Evolutionary conservation across 1,284 basidiomycete species (phyloP), one percentile per base, ranked within the genome.

Genomic region (Moesziomyces aphidis): DNA sequence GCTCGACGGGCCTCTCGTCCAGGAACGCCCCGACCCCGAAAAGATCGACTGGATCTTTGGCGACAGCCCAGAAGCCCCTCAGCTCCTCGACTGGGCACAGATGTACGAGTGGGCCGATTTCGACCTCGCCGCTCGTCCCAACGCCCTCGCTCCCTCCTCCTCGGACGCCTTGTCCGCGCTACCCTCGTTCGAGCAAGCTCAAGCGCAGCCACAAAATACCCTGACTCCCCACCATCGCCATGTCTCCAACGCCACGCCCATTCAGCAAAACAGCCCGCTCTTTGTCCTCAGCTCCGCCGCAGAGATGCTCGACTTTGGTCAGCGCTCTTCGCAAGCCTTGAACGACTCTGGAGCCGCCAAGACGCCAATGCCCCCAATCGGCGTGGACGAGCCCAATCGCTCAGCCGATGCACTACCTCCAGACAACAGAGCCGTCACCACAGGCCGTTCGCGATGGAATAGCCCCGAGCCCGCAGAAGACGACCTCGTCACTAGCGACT

Each of bases 1-100:
- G 61, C 61, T 63, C 21, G 61, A 63, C 24, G 61, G 61, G 0
- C 50, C 54, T 6, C 11, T 23, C 6, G 24, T 36, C n/a, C 2
- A 17, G 17, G 42, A 56, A 13, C 2, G 13, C 19, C 4, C 23
- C 13, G 39, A 26, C 5, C 4, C 23, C 13, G 61, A 53, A 9
- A 48, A 63, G 50, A 48, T 52, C 21, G 61, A 63, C 43, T 63
- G 54, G 55, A 45, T 63, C 45, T 57, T 63, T 45, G 55, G 45
- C 23, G 55, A 63, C 21, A 57, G 61, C 21, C 55, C 61, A 24
- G 61, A 63, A 26, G 55, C 45, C 7, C 54, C 61, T 21, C 55
- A 43, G 39, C 39, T 54, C 17, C 50, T 63, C 21, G 55, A 63
- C 22, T 57, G 55, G 55, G 28, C 31, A 15, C 61, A 63, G 26